Evolutionary conservation across 371 early-diverging fungal genomes (phyloP).

Genomic region (Smittium culicis): DNA sequence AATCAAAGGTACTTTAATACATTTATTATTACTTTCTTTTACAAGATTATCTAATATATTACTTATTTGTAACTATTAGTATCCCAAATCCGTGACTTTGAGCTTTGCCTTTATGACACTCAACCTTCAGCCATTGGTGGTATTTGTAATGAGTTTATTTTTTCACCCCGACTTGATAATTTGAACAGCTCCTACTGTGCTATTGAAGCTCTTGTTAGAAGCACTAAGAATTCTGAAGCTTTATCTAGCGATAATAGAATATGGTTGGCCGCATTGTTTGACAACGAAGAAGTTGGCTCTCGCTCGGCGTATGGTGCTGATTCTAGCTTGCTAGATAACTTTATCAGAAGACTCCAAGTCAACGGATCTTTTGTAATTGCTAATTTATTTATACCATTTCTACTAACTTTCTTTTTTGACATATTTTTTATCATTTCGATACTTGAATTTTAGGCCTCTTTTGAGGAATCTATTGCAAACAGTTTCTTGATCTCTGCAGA

Average conservation of each 20-base stretch:
- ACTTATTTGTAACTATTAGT: conserved; percentile 18
- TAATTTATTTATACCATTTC: no score
- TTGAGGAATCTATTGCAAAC: conserved; percentile 70
- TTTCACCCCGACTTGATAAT: conserved; percentile 88
- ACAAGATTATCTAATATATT: neutral
- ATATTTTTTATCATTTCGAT: no score
- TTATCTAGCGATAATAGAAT: conserved; percentile 51
- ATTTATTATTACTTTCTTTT: neutral
- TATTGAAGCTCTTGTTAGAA: conserved; percentile 34
- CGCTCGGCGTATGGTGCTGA: conserved; percentile 89
- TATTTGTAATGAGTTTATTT: conserved; percentile 79
- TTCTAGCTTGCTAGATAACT: conserved; percentile 66
- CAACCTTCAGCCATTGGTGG: conserved; percentile 77
- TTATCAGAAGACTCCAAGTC: conserved; percentile 45
- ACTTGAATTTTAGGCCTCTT: conserved; percentile 28
- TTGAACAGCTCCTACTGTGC: conserved; percentile 84
- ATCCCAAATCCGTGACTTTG: conserved; percentile 76
- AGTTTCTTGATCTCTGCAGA: conserved; percentile 82
- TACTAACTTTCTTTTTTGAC: no score
- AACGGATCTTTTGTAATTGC: conserved; percentile 11
- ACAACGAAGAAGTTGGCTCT: conserved; percentile 97
- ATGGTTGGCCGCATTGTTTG: conserved; percentile 81
- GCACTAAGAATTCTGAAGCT: conserved; percentile 22
- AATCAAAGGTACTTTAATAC: conserved; percentile 27
- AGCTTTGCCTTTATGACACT: conserved; percentile 84